phyloP scores from a whole-genome alignment of 345 rosid species.

The Eucalyptus regnans region DNA sequence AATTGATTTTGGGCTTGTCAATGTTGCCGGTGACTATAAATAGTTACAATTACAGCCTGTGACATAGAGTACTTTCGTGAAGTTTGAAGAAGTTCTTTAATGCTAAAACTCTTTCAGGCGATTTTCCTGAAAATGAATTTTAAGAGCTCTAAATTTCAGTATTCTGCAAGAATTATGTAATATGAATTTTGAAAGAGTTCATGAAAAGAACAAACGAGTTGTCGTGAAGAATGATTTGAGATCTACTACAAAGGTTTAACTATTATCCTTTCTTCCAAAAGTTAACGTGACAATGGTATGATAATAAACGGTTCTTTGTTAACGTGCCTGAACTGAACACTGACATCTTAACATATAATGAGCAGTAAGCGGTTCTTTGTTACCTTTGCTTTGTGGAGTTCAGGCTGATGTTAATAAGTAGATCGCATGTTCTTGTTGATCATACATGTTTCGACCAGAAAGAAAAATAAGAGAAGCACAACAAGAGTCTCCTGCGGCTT shows the following conservation, averaged over 20 bases:
- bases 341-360: not conserved
- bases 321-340: not conserved
- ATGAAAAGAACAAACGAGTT: not conserved
- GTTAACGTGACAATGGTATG: not conserved
- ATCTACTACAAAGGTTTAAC: not conserved
- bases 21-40: not conserved
- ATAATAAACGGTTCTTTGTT: not conserved
- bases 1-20: not conserved
- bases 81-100: not conserved
- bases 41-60: not conserved
- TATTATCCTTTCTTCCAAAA: not conserved
- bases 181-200: not conserved
- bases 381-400: not conserved
- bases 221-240: not conserved
- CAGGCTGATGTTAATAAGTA: not conserved
- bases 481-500: not conserved
- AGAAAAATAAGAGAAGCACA: not conserved
- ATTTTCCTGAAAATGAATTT: not conserved
- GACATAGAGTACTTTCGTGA: not conserved
- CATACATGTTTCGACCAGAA: not conserved
- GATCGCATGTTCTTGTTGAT: not conserved
- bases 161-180: not conserved
- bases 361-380: not conserved
- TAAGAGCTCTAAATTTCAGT: not conserved
- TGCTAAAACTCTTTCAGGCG: not conserved